These are phyloP conservation scores for Arxiozyma telluris DNA, from an alignment of 1,139 yeast species.

Conservation along the genomic window DNA sequence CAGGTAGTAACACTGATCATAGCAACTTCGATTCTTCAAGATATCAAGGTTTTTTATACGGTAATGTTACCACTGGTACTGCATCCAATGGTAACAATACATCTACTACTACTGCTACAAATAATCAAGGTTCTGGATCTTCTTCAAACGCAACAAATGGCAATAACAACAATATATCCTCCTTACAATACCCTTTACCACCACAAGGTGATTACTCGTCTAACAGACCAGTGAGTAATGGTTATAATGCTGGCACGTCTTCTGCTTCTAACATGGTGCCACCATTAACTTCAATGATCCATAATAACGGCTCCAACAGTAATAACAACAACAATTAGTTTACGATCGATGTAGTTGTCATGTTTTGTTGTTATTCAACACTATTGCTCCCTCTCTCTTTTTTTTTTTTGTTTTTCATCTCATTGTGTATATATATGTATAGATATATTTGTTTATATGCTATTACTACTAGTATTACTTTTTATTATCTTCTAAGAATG, in stretches of 20 bases:
- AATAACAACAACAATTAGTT: background rate
- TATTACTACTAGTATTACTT: background rate
- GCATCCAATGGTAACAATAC: background rate
- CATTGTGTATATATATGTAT: background rate
- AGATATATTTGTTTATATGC: no score
- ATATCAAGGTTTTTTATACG: background rate
- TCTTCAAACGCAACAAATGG: background rate
- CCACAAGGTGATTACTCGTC: slow-evolving; percentile 3
- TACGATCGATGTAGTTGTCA: no score
- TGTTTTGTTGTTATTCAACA: background rate
- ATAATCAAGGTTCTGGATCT: background rate
- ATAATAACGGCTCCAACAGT: background rate
- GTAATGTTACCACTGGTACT: background rate
- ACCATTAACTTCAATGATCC: slow-evolving; percentile 1
- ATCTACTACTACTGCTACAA: background rate
- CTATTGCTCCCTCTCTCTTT: no score
- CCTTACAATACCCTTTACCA: slow-evolving; percentile 5
- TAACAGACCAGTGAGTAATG: background rate
- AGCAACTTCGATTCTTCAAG: slow-evolving; percentile 1
- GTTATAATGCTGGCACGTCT: background rate
- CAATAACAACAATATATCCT: background rate
- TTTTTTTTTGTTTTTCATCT: background rate
- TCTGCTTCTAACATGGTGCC: background rate
- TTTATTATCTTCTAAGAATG: no score
- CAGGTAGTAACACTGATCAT: background rate